Conservation (phyloP, 1,284 basidiomycete species). For the Cryptococcus wingfieldii region DNA sequence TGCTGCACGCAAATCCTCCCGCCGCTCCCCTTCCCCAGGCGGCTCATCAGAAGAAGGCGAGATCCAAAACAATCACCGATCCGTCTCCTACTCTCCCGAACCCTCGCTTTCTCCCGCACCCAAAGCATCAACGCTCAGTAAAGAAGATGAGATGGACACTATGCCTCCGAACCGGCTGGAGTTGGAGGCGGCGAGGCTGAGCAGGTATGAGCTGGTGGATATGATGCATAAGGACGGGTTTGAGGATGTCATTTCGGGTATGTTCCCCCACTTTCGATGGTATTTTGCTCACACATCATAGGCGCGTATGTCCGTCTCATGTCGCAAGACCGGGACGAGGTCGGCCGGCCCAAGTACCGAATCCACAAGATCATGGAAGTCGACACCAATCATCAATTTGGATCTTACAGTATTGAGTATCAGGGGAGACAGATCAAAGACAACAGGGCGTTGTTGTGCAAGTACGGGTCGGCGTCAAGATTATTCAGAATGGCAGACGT, state of each 20-base stretch:
- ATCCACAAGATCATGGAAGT: conserved; percentile 63
- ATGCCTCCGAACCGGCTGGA: conserved; percentile 62
- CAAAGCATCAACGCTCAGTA: conserved; percentile 51
- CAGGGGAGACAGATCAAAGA: conserved; percentile 51
- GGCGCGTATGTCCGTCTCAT: conserved; percentile 77
- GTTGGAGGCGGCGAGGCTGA: conserved; percentile 69
- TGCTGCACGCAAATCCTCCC: conserved; percentile 52
- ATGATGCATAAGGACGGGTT: conserved; percentile 34
- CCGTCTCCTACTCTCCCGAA: conserved; percentile 52
- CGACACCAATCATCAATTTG: conserved; percentile 19
- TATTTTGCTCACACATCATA: conserved; percentile 33
- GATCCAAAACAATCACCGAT: conserved; percentile 56
- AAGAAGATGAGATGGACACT: conserved; percentile 57
- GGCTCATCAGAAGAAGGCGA: conserved; percentile 53
- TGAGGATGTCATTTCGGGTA: conserved; percentile 27
- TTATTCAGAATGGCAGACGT: conserved; percentile 71
- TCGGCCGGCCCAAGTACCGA: conserved; percentile 66
- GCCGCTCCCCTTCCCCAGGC: conserved; percentile 28
- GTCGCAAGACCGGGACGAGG: conserved; percentile 57
- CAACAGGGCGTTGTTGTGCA: conserved; percentile 63
- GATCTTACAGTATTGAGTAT: conserved; percentile 69
- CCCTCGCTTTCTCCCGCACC: conserved; percentile 50
- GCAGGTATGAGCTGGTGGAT: conserved; percentile 66
- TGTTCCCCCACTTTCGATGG: neutral
- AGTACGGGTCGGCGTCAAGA: conserved; percentile 62